Conservation (phyloP, 495 filamentous ascomycete species). For the Saxophila tyrrhenica region DNA sequence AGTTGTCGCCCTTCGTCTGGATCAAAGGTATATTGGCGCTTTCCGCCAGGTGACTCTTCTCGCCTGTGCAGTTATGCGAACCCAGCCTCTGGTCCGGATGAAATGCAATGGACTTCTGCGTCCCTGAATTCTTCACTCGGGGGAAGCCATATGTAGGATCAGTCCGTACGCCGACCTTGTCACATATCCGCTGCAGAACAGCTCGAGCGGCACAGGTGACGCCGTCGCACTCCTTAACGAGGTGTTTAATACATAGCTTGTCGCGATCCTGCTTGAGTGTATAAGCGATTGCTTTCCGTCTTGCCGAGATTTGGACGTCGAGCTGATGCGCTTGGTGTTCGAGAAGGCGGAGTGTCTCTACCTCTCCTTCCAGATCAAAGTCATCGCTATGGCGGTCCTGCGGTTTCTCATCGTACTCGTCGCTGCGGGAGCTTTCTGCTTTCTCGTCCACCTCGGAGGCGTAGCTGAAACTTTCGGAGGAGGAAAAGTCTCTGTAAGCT, state of each 20-base stretch:
- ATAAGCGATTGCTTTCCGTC: constrained; percentile 17
- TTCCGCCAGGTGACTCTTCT: not conserved
- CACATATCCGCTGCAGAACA: constrained; percentile 14
- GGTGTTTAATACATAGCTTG: constrained; percentile 18
- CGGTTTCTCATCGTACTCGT: too few species aligned
- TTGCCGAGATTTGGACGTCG: constrained; percentile 17
- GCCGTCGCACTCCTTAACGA: constrained; percentile 30
- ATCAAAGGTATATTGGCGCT: not conserved
- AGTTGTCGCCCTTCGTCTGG: constrained; percentile 1
- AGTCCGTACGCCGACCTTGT: constrained; percentile 6
- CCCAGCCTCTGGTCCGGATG: constrained; percentile 2
- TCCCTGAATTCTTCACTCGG: not conserved
- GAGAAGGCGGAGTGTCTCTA: constrained; percentile 24
- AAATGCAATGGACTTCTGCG: not conserved
- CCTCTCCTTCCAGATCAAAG: constrained; percentile 20
- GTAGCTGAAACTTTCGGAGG: too few species aligned
- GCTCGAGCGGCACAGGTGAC: constrained; percentile 23
- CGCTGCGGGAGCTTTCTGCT: too few species aligned
- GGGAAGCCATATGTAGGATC: not conserved
- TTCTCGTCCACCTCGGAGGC: too few species aligned
- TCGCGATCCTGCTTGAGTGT: constrained; percentile 20
- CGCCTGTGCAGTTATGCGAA: not conserved
- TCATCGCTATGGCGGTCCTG: not conserved
- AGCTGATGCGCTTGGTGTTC: constrained; percentile 22
- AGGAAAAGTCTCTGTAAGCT: not conserved